phyloP scores from a whole-genome alignment of 192 early-diverging fungal genomes.

The Podila clonocystis region DNA sequence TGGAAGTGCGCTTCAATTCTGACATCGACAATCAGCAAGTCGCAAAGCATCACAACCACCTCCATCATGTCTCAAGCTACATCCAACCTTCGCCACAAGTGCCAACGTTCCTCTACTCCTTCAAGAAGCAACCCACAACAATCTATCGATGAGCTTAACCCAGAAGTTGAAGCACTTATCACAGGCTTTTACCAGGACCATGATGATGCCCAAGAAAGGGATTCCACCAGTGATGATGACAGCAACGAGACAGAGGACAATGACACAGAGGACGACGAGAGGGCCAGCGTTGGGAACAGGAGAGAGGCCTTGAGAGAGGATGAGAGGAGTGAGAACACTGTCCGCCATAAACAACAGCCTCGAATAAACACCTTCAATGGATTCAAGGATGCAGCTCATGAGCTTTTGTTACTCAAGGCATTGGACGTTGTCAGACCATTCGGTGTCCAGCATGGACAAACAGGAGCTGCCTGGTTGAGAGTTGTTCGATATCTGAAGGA shows the following conservation, averaged over 20 bases:
- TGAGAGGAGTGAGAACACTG: too few relatives aligned
- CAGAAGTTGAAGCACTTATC: background rate
- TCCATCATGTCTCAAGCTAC: too few relatives aligned
- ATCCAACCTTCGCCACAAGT: too few relatives aligned
- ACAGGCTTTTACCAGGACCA: background rate
- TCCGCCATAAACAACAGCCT: background rate
- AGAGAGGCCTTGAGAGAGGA: background rate
- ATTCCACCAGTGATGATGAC: background rate
- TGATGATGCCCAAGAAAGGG: background rate
- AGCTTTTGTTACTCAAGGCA: conserved; percentile 3
- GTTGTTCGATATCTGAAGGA: too few relatives aligned
- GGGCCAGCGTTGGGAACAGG: background rate
- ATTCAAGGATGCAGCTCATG: conserved; percentile 1
- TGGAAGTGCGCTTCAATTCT: too few relatives aligned
- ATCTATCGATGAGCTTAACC: too few relatives aligned
- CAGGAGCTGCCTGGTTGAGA: background rate
- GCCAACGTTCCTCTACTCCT: too few relatives aligned
- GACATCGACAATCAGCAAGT: too few relatives aligned
- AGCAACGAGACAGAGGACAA: background rate
- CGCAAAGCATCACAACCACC: too few relatives aligned
- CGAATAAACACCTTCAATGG: background rate
- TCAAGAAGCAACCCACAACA: too few relatives aligned
- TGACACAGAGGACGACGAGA: conserved; percentile 2
- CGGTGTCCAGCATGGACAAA: background rate
- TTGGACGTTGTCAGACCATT: conserved; percentile 1